A percentile compares a stretch with the other conserved stretches of the same genome.
Conservation (phyloP, 192 early-diverging fungal genomes). For the Linnemannia exigua region DNA sequence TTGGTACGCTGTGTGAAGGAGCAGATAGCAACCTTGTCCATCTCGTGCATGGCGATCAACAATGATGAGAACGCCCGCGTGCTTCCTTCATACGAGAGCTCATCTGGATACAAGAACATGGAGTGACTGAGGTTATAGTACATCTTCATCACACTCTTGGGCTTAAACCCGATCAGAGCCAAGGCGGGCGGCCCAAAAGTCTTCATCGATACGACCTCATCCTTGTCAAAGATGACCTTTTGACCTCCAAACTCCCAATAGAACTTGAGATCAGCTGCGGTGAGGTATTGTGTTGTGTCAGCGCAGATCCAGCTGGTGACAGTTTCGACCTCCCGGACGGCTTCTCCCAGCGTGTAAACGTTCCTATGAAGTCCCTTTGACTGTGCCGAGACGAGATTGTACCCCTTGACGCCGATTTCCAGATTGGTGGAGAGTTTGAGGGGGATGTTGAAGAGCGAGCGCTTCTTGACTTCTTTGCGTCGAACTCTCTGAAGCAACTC, state of each 20-base stretch:
- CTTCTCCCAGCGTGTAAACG: slow-evolving; percentile 63
- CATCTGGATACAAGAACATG: slow-evolving; percentile 84
- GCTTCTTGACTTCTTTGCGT: slow-evolving; percentile 74
- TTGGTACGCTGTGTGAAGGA: slow-evolving; percentile 69
- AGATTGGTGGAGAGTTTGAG: slow-evolving; percentile 73
- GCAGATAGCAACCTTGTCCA: slow-evolving; percentile 78
- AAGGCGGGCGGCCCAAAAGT: slow-evolving; percentile 74
- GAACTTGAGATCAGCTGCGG: slow-evolving; percentile 73
- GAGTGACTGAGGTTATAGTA: slow-evolving; percentile 77
- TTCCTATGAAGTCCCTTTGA: slow-evolving; percentile 58
- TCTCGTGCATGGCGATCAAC: slow-evolving; percentile 67
- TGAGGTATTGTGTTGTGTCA: slow-evolving; percentile 67
- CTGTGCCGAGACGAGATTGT: slow-evolving; percentile 69
- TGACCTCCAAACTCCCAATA: slow-evolving; percentile 78
- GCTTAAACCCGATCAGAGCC: slow-evolving; percentile 81
- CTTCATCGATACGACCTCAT: slow-evolving; percentile 74
- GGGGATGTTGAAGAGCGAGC: slow-evolving; percentile 71
- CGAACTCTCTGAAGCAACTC: slow-evolving; percentile 67
- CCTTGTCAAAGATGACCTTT: slow-evolving; percentile 81
- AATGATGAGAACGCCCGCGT: slow-evolving; percentile 77
- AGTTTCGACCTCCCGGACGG: slow-evolving; percentile 68
- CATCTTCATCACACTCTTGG: slow-evolving; percentile 53
- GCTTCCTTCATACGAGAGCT: slow-evolving; percentile 79
- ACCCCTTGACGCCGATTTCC: slow-evolving; percentile 79
- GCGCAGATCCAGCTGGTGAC: slow-evolving; percentile 74